These are phyloP conservation scores for Cornus florida DNA, from an alignment of 148 eudicot species.

Conservation along the genomic window DNA sequence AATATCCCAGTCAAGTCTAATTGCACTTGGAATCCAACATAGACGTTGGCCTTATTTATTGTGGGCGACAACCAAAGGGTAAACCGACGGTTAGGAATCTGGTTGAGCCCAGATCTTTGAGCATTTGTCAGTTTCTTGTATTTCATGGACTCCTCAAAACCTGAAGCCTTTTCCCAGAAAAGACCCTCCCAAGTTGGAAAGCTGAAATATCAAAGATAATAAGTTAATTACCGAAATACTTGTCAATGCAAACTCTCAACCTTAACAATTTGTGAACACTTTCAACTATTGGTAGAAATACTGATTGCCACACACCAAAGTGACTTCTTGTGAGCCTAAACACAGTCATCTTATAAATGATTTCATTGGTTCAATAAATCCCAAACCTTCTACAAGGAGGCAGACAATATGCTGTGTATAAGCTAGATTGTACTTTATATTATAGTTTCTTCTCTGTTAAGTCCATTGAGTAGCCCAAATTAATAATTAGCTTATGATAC, in stretches of 20 bases:
- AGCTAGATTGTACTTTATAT: neutral
- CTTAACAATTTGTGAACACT: neutral
- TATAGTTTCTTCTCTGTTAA: neutral
- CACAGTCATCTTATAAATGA: neutral
- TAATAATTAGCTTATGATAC: neutral
- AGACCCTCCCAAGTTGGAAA: constrained; percentile 99
- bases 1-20: constrained; percentile 97
- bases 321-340: constrained; percentile 3
- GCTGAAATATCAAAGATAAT: constrained; percentile 37
- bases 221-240: neutral
- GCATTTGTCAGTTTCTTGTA: constrained; percentile 97
- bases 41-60: constrained; percentile 94
- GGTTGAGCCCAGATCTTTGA: constrained; percentile 97
- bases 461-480: neutral
- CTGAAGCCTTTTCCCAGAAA: constrained; percentile 99
- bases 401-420: neutral
- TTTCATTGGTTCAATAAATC: no score
- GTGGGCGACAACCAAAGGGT: constrained; percentile 99
- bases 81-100: constrained; percentile 96
- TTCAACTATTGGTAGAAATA: neutral
- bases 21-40: constrained; percentile 99
- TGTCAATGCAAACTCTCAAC: neutral
- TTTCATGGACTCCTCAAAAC: constrained; percentile 99
- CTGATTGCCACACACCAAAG: neutral
- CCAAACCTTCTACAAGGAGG: neutral